Percentiles rank a stretch among this genome's conserved stretches.
These are phyloP conservation scores for Geotrichum macrosporum DNA, from an alignment of 1,139 yeast species.

Conservation along the genomic window DNA sequence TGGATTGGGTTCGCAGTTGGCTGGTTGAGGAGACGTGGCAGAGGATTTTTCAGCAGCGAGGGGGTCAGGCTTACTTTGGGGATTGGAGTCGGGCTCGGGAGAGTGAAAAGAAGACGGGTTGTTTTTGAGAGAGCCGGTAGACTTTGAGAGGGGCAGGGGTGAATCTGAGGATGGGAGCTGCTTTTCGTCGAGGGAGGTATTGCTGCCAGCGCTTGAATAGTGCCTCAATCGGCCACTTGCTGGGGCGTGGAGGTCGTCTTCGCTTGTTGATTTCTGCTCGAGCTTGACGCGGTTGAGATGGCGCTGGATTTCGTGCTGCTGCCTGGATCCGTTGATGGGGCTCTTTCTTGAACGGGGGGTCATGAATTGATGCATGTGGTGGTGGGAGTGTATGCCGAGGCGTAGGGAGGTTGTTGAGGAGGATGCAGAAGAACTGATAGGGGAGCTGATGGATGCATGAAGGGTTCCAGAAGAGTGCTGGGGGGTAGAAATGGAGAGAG, in stretches of 20 bases:
- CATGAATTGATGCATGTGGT: conserved; percentile 11
- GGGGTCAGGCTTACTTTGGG: too few relatives aligned
- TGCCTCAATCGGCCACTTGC: conserved; percentile 13
- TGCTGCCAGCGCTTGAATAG: conserved; percentile 20
- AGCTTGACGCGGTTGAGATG: conserved; percentile 21
- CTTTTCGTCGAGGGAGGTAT: conserved; percentile 7
- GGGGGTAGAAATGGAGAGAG: not conserved
- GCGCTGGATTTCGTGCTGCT: conserved; percentile 21
- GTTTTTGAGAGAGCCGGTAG: conserved; percentile 7
- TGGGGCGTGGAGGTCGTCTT: conserved; percentile 14
- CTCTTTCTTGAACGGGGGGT: conserved; percentile 12
- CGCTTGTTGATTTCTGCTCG: conserved; percentile 15
- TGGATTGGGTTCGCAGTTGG: too few relatives aligned
- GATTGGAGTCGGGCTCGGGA: too few relatives aligned
- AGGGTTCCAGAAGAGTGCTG: conserved; percentile 7
- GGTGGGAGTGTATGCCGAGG: conserved; percentile 8
- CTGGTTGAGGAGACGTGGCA: too few relatives aligned
- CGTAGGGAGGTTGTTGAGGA: conserved; percentile 15
- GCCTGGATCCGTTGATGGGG: conserved; percentile 22
- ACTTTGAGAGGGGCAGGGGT: conserved; percentile 4
- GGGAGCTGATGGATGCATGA: conserved; percentile 7
- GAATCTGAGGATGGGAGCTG: conserved; percentile 1
- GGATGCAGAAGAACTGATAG: conserved; percentile 9
- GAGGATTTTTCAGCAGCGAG: too few relatives aligned
- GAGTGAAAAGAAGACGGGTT: conserved; percentile 1